These are phyloP conservation scores for Rosa rugosa DNA, from an alignment of 306 rosid genomes.

Conservation along the genomic window DNA sequence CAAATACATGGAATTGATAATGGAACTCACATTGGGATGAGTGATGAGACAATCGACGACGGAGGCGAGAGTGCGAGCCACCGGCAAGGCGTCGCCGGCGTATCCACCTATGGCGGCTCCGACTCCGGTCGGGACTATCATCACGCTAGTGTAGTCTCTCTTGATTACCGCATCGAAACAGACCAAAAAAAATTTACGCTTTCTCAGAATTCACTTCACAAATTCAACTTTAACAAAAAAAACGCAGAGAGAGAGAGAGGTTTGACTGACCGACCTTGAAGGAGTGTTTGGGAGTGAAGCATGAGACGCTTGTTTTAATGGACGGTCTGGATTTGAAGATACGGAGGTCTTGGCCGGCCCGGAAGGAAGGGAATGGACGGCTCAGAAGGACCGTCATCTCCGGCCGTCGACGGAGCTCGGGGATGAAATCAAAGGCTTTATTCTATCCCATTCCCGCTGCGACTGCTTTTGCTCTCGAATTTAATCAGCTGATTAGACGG, in stretches of 20 bases:
- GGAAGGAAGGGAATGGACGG: slow-evolving; percentile 30
- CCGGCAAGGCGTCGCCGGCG: slow-evolving; percentile 88
- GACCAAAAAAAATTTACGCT: background rate
- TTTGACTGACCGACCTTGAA: slow-evolving; percentile 55
- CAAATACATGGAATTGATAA: background rate
- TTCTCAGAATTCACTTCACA: background rate
- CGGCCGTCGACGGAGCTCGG: background rate
- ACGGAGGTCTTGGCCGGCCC: background rate
- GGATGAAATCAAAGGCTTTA: background rate
- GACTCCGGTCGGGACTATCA: slow-evolving; percentile 80
- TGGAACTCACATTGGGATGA: slow-evolving; percentile 63
- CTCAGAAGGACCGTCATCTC: slow-evolving; percentile 45
- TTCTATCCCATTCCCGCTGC: background rate
- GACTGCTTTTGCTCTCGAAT: background rate
- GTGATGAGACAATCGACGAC: slow-evolving; percentile 85
- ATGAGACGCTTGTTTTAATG: slow-evolving; percentile 27
- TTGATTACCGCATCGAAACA: slow-evolving; percentile 42
- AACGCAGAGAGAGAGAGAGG: background rate
- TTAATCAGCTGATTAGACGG: background rate
- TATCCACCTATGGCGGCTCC: slow-evolving; percentile 90
- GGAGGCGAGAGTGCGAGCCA: slow-evolving; percentile 73
- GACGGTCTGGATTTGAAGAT: slow-evolving; percentile 19
- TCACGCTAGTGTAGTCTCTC: slow-evolving; percentile 78
- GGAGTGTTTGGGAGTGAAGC: slow-evolving; percentile 36
- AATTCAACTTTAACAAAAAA: background rate